Evolutionary conservation across 345 rosid species (phyloP), one percentile per base, ranked within the genome.

Genomic region (Eutrema heterophyllum): DNA sequence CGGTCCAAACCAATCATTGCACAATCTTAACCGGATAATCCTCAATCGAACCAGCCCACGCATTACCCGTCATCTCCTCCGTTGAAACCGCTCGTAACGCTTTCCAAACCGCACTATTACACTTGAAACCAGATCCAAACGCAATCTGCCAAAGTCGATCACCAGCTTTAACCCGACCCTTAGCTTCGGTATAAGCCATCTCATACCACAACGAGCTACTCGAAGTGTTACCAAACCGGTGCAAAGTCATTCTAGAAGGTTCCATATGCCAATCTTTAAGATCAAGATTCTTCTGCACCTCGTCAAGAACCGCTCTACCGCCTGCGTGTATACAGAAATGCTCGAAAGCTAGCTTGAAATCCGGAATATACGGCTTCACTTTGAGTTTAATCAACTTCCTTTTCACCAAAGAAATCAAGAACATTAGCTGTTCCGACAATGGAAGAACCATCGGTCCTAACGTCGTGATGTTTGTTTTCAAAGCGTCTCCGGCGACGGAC

Each of bases 91-190:
- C 35, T 68, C 87, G 75, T 26, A 93, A 83, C 24, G 97, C 93
- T 79, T 71, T 89, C 98, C 97, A 93, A 58, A 93, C 96, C 5
- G 97, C 96, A 64, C 97, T 89, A 46, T 93, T 93, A 76, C 97
- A 93, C 80, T 93, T 93, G 63, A 93, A 93, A 67, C 98, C 97
- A 53, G 97, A 89, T 11, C 98, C 98, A 81, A 93, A 93, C 7
- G 97, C 98, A 43, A 93, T 93, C 83, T 91, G 97, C 98, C 98
- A 93, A 11, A 93, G 85, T 74, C 98, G 64, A 62, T 93, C 92
- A 7, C 97, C 92, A 1, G 74, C 16, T 9, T 71, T 69, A 29
- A 93, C 86, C 54, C 97, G 83, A 4, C 98, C 98, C 70, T 91
- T 89, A 0, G 97, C 97, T 73, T 93, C 97, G n/a, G 88, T 81